These are phyloP conservation scores for Fusarium ramigenum DNA, from an alignment of 2,329 filamentous ascomycete genomes.

Conservation along the genomic window DNA sequence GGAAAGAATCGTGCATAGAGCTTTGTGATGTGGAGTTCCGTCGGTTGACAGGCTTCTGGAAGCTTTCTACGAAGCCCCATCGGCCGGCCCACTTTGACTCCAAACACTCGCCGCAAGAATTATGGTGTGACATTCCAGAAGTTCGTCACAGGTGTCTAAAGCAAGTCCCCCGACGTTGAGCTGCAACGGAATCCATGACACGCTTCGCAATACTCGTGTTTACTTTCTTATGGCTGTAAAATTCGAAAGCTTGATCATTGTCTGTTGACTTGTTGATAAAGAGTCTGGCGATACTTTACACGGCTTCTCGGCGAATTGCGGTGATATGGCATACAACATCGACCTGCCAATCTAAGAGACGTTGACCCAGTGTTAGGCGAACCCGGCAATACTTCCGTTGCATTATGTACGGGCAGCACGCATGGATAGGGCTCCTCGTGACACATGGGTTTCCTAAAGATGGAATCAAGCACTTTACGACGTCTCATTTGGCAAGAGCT, in stretches of 20 bases:
- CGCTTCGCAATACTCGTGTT: background rate
- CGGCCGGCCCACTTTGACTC: constrained; percentile 35
- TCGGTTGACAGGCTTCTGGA: constrained; percentile 42
- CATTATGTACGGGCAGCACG: constrained; percentile 20
- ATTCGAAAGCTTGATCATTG: background rate
- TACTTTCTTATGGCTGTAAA: background rate
- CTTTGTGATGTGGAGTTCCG: constrained; percentile 8
- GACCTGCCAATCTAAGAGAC: constrained; percentile 20
- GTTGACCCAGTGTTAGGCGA: constrained; percentile 35
- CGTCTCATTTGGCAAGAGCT: constrained; percentile 35
- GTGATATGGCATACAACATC: constrained; percentile 1
- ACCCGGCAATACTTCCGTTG: constrained; percentile 33
- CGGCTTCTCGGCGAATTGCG: constrained; percentile 13
- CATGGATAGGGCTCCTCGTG: constrained; percentile 21
- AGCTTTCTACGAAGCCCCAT: constrained; percentile 41
- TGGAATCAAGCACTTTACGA: constrained; percentile 15
- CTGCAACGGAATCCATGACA: constrained; percentile 13
- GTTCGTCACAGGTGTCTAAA: constrained; percentile 12
- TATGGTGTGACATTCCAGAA: constrained; percentile 26
- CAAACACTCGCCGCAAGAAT: constrained; percentile 31
- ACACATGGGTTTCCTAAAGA: constrained; percentile 20
- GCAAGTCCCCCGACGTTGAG: background rate
- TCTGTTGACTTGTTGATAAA: background rate
- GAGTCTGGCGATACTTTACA: background rate
- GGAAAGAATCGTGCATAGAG: constrained; percentile 15